These are phyloP conservation scores for Trichoderma sp. DNA, from an alignment of 2,329 filamentous ascomycete species.

Conservation along the genomic window DNA sequence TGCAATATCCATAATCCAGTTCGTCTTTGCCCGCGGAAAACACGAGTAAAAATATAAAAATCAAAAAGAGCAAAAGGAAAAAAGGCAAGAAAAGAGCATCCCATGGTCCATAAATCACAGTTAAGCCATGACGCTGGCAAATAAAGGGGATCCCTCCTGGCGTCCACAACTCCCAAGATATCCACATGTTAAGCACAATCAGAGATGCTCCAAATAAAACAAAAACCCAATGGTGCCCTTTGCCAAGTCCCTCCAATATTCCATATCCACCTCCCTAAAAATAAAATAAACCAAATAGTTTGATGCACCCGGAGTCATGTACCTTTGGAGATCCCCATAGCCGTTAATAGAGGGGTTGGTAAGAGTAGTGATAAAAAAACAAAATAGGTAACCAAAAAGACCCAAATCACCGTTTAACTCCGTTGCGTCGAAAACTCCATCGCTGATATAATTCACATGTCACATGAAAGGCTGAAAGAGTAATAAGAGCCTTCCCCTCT, in stretches of 20 bases:
- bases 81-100: neutral
- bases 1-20: conserved; percentile 16
- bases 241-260: neutral
- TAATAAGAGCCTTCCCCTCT: conserved; percentile 27
- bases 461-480: conserved; percentile 32
- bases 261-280: neutral
- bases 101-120: conserved; percentile 14
- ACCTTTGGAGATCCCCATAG: neutral
- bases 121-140: conserved; percentile 10
- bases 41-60: neutral
- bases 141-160: neutral
- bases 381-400: neutral
- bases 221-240: neutral
- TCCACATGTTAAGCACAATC: conserved; percentile 10
- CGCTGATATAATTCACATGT: conserved; percentile 37
- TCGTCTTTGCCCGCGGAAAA: conserved; percentile 1
- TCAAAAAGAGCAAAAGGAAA: neutral
- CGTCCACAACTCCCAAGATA: conserved; percentile 21
- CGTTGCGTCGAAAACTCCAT: conserved; percentile 33
- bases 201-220: conserved; percentile 3
- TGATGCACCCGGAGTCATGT: conserved; percentile 8
- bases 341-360: neutral
- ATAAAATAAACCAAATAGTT: neutral
- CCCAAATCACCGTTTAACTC: conserved; percentile 15
- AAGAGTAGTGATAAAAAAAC: neutral